Evolutionary conservation across 257 asterid species (phyloP).

Genomic region (Nicotiana sylvestris): DNA sequence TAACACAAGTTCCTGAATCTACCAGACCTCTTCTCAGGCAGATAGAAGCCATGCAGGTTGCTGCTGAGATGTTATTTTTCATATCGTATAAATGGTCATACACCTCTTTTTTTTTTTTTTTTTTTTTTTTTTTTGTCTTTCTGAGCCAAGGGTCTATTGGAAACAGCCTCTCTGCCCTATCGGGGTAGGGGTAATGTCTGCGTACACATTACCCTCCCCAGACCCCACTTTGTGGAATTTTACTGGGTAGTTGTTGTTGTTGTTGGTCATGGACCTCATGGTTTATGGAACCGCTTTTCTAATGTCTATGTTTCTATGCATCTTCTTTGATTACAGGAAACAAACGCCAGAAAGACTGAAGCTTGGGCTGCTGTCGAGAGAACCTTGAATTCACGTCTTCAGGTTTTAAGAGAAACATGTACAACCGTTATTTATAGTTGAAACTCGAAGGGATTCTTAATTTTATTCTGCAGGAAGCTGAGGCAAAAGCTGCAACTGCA

Average conservation of each 20-base stretch:
- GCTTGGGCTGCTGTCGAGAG: constrained; percentile 99
- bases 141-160: neutral
- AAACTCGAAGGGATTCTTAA: constrained; percentile 11
- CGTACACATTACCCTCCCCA: too few relatives aligned
- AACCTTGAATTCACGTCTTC: constrained; percentile 85
- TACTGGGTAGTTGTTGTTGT: too few relatives aligned
- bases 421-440: constrained; percentile 4
- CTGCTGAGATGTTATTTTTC: constrained; percentile 13
- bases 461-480: constrained; percentile 70
- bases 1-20: constrained; percentile 97
- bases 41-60: constrained; percentile 98
- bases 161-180: too few relatives aligned
- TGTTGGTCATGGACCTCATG: neutral
- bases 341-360: constrained; percentile 82
- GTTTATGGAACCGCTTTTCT: neutral
- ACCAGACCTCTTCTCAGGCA: constrained; percentile 99
- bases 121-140: too few relatives aligned
- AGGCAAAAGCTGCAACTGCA: constrained; percentile 86
- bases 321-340: constrained; percentile 59
- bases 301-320: constrained; percentile 7
- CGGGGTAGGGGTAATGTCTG: too few relatives aligned
- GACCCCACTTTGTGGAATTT: too few relatives aligned
- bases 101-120: too few relatives aligned
- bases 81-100: neutral
- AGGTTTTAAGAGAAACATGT: constrained; percentile 46